phyloP scores from a whole-genome alignment of 306 rosid genomes.

The Mucuna pruriens region DNA sequence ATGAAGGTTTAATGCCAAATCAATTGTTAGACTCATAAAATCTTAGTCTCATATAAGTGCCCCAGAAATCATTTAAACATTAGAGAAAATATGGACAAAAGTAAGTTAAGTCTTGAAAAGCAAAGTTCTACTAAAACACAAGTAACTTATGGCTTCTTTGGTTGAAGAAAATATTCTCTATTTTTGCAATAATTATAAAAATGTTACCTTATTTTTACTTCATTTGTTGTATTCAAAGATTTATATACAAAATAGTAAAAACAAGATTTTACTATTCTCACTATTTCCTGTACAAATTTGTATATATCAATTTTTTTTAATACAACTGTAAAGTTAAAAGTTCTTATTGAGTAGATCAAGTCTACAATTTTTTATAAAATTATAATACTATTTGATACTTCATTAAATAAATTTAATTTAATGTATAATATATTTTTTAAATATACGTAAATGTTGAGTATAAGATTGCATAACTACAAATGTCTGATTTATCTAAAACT shows the following conservation, averaged over 20 bases:
- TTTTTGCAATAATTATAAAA: too few species aligned
- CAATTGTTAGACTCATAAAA: constrained; percentile 1
- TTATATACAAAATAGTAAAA: too few species aligned
- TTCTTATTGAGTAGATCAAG: neutral
- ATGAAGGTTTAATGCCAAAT: constrained; percentile 7
- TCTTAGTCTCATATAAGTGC: constrained; percentile 18
- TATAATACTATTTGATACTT: neutral
- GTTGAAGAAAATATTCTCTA: too few species aligned
- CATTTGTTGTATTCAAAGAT: too few species aligned
- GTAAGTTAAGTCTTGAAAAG: neutral
- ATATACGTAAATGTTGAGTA: too few species aligned
- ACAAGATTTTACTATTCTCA: too few species aligned
- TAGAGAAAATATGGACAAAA: neutral
- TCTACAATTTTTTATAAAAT: neutral
- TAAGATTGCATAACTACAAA: too few species aligned
- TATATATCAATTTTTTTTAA: neutral
- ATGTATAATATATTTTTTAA: too few species aligned
- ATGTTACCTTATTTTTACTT: too few species aligned
- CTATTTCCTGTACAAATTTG: neutral
- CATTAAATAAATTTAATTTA: neutral
- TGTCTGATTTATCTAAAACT: too few species aligned
- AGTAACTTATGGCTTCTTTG: neutral
- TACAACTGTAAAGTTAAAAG: neutral
- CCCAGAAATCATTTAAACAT: constrained; percentile 3
- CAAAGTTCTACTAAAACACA: neutral